These are phyloP conservation scores for Styphnolobium japonicum DNA, from an alignment of 306 rosid species.

Conservation along the genomic window DNA sequence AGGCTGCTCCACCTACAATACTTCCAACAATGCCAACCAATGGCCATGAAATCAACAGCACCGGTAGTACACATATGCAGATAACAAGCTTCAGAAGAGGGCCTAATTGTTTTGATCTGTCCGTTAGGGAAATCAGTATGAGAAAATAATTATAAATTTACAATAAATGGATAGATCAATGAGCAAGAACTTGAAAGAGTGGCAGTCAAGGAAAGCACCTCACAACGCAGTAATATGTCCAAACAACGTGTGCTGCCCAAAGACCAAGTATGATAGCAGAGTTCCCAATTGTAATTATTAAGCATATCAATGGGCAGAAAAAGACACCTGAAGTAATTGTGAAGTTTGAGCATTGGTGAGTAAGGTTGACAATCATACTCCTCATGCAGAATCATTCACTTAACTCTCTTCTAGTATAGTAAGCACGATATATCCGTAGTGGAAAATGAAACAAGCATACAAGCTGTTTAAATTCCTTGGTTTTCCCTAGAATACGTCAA, in stretches of 20 bases:
- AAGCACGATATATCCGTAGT: not conserved
- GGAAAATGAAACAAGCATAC: conserved; percentile 10
- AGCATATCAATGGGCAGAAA: conserved; percentile 68
- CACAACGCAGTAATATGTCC: conserved; percentile 72
- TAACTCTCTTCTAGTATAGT: conserved; percentile 6
- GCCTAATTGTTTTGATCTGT: conserved; percentile 75
- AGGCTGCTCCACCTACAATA: conserved; percentile 75
- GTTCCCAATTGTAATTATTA: conserved; percentile 72
- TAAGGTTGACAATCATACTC: conserved; percentile 12
- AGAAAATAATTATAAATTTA: conserved; percentile 17
- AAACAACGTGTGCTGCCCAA: conserved; percentile 67
- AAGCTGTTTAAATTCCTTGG: not conserved
- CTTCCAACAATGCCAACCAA: conserved; percentile 76
- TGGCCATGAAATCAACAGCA: conserved; percentile 63
- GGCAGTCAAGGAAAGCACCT: conserved; percentile 52
- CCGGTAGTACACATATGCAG: conserved; percentile 67
- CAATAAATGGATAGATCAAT: not conserved
- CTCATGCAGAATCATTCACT: conserved; percentile 7
- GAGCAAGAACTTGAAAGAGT: not conserved
- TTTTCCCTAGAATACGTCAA: not conserved
- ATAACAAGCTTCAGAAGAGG: conserved; percentile 70
- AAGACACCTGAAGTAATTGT: conserved; percentile 66
- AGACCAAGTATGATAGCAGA: conserved; percentile 73
- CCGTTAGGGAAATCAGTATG: conserved; percentile 23
- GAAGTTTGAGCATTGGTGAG: conserved; percentile 10